Conservation (phyloP, 2,329 filamentous ascomycete genomes). For the Fusarium praegraminearum region DNA sequence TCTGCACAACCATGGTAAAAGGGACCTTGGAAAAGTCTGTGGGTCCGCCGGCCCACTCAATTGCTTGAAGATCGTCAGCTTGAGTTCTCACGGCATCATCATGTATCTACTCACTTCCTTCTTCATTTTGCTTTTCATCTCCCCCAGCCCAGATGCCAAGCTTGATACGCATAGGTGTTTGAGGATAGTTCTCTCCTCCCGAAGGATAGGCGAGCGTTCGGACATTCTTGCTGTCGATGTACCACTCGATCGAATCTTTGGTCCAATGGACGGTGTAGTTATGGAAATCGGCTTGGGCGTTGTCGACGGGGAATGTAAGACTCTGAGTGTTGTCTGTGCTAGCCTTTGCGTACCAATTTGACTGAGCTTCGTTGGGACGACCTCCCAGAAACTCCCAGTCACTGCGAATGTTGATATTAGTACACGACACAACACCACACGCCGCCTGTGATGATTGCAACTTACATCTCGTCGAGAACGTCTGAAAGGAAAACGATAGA, state of each 20-base stretch:
- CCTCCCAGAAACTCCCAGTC: conserved; percentile 86
- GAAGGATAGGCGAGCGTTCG: conserved; percentile 45
- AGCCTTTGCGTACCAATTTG: conserved; percentile 81
- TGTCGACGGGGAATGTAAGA: conserved; percentile 22
- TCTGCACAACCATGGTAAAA: conserved; percentile 68
- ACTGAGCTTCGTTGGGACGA: conserved; percentile 71
- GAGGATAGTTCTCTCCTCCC: conserved; percentile 68
- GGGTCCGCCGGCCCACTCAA: conserved; percentile 72
- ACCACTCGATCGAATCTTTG: conserved; percentile 67
- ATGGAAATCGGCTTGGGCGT: conserved; percentile 59
- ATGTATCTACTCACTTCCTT: not conserved
- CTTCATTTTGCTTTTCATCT: conserved; percentile 48
- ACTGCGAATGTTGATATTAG: not conserved
- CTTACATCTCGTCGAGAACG: conserved; percentile 66
- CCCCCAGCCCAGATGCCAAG: conserved; percentile 67
- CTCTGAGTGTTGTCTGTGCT: conserved; percentile 57
- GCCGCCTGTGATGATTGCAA: not conserved
- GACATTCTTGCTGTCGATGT: conserved; percentile 62
- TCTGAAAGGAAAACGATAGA: conserved; percentile 81
- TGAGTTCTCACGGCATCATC: conserved; percentile 63
- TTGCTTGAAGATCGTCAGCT: conserved; percentile 47
- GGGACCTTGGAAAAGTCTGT: conserved; percentile 51
- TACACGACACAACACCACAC: not conserved
- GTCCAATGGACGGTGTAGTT: conserved; percentile 79
- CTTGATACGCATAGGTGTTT: conserved; percentile 76